Percentiles rank a stretch among this genome's conserved stretches.
These are phyloP conservation scores for Colletotrichum caudatum DNA, from an alignment of 2,329 filamentous ascomycete species.

Conservation along the genomic window DNA sequence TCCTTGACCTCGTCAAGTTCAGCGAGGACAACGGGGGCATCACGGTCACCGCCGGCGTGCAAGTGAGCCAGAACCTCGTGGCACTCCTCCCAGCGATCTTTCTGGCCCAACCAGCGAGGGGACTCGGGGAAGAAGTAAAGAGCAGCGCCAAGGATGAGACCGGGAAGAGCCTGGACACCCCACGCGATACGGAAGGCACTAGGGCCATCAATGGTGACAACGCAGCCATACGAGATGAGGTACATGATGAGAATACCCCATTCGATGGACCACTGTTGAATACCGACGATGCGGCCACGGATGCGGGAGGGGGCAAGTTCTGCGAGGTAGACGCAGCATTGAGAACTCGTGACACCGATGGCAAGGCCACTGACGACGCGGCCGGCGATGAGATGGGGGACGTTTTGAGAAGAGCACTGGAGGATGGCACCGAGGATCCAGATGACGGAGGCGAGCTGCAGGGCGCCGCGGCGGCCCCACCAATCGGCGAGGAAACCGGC, in stretches of 20 bases:
- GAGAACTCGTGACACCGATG: slow-evolving; percentile 75
- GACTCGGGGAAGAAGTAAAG: slow-evolving; percentile 42
- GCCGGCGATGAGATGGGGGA: slow-evolving; percentile 66
- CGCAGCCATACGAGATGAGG: slow-evolving; percentile 74
- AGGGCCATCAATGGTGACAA: slow-evolving; percentile 66
- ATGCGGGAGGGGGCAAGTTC: slow-evolving; percentile 70
- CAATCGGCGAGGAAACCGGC: slow-evolving; percentile 64
- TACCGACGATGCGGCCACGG: slow-evolving; percentile 75
- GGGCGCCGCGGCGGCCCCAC: slow-evolving; percentile 58
- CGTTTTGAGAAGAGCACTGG: slow-evolving; percentile 68
- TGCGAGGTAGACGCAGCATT: slow-evolving; percentile 76
- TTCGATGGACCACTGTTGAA: slow-evolving; percentile 81
- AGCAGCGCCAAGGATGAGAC: slow-evolving; percentile 44
- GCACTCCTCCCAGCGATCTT: slow-evolving; percentile 42
- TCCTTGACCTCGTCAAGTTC: slow-evolving; percentile 67
- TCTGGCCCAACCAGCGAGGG: slow-evolving; percentile 40
- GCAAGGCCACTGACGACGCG: slow-evolving; percentile 73
- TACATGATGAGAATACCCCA: slow-evolving; percentile 77
- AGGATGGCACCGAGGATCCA: slow-evolving; percentile 71
- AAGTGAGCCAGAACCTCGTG: slow-evolving; percentile 52
- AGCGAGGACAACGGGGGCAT: slow-evolving; percentile 66
- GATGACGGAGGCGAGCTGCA: slow-evolving; percentile 60
- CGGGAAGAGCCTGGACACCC: slow-evolving; percentile 43
- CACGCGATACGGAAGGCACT: slow-evolving; percentile 70
- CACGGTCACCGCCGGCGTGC: slow-evolving; percentile 66